A percentile compares a stretch with the other conserved stretches of the same genome.
Conservation (phyloP, 2,329 filamentous ascomycete species). For the Penicillium sumatraense region DNA sequence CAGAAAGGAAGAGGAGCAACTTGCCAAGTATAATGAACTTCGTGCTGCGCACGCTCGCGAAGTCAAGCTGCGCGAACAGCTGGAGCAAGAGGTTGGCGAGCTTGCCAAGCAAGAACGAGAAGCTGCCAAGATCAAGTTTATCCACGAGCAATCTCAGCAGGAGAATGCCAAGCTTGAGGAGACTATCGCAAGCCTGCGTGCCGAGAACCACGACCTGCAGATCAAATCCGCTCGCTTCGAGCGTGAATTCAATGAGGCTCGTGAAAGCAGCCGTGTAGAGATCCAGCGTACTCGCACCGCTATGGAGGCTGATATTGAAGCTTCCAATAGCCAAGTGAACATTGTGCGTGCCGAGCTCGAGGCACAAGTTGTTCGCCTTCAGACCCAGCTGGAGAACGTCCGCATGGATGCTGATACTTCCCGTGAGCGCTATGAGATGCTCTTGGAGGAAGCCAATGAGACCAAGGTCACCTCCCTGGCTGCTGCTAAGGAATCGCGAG, state of each 20-base stretch:
- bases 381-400: constrained; percentile 75
- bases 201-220: constrained; percentile 71
- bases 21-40: constrained; percentile 58
- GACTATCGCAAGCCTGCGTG: constrained; percentile 52
- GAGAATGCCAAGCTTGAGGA: constrained; percentile 68
- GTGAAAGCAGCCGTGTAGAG: constrained; percentile 77
- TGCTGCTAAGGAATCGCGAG: constrained; percentile 58
- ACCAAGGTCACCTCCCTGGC: constrained; percentile 65
- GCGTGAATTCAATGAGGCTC: constrained; percentile 81
- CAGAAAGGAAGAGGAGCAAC: constrained; percentile 66
- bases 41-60: constrained; percentile 69
- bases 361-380: constrained; percentile 73
- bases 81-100: constrained; percentile 64
- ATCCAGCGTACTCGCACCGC: constrained; percentile 78
- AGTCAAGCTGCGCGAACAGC: constrained; percentile 63
- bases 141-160: constrained; percentile 68
- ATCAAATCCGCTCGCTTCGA: constrained; percentile 71
- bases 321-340: constrained; percentile 84
- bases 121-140: constrained; percentile 76
- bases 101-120: constrained; percentile 75
- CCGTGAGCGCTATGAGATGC: constrained; percentile 79
- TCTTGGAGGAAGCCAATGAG: constrained; percentile 78
- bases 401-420: constrained; percentile 79
- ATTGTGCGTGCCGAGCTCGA: constrained; percentile 81
- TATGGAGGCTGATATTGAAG: constrained; percentile 80